These are phyloP conservation scores for Podospora bellae-mahoneyi DNA, from an alignment of 495 filamentous ascomycete species.

Conservation along the genomic window DNA sequence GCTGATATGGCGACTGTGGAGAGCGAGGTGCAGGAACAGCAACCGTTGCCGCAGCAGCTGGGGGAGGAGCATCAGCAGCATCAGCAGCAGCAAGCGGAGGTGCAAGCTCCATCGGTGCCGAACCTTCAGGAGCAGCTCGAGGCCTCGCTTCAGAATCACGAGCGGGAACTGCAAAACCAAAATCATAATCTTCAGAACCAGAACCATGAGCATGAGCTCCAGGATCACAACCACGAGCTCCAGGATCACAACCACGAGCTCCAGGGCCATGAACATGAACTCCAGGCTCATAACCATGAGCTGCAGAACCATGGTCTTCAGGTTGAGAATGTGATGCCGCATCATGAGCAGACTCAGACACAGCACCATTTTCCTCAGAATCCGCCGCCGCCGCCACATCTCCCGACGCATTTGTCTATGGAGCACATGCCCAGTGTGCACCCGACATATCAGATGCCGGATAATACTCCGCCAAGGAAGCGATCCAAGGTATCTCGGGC, in stretches of 20 bases:
- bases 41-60: slow-evolving; percentile 21
- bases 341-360: slow-evolving; percentile 15
- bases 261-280: slow-evolving; percentile 15
- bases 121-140: slow-evolving; percentile 34
- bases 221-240: slow-evolving; percentile 18
- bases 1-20: slow-evolving; percentile 15
- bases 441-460: slow-evolving; percentile 32
- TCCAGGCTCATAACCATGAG: slow-evolving; percentile 23
- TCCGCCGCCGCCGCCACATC: slow-evolving; percentile 25
- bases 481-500: slow-evolving; percentile 89
- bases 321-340: slow-evolving; percentile 24
- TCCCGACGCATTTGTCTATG: slow-evolving; percentile 37
- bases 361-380: slow-evolving; percentile 23
- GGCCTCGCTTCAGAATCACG: slow-evolving; percentile 33
- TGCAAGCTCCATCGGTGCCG: slow-evolving; percentile 21
- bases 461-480: slow-evolving; percentile 70
- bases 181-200: slow-evolving; percentile 26
- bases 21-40: slow-evolving; percentile 25
- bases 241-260: slow-evolving; percentile 18
- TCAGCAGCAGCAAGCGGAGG: slow-evolving; percentile 13
- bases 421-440: slow-evolving; percentile 24
- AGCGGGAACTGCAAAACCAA: slow-evolving; percentile 21
- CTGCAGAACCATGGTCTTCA: slow-evolving; percentile 21
- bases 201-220: slow-evolving; percentile 20
- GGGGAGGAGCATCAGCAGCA: slow-evolving; percentile 11